These are phyloP conservation scores for Xylogone sp. DNA, from an alignment of 2,329 filamentous ascomycete genomes.

Conservation along the genomic window DNA sequence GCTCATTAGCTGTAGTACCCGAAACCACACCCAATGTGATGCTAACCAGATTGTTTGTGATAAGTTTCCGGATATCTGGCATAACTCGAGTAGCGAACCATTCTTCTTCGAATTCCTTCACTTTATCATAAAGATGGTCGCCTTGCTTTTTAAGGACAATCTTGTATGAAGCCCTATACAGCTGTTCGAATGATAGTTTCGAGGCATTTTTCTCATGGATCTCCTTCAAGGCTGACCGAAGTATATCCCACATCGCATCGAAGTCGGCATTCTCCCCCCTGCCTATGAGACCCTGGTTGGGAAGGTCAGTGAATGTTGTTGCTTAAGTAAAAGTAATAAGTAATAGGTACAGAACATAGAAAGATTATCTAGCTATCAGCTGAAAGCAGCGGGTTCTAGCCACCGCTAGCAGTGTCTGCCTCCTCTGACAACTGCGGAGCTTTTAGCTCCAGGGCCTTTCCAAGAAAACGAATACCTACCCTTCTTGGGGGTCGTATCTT, in stretches of 20 bases:
- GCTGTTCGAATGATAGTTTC: constrained; percentile 85
- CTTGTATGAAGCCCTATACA: constrained; percentile 92
- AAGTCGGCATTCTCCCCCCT: constrained; percentile 67
- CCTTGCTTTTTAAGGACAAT: constrained; percentile 88
- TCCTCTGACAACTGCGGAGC: too few species aligned
- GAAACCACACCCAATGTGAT: constrained; percentile 53
- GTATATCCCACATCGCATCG: constrained; percentile 76
- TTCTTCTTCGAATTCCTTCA: constrained; percentile 74
- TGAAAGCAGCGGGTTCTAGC: too few species aligned
- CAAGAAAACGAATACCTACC: constrained; percentile 49
- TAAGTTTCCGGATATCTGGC: constrained; percentile 63
- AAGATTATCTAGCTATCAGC: too few species aligned
- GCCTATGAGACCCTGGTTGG: constrained; percentile 46
- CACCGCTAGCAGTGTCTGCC: too few species aligned
- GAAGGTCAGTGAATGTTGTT: neutral
- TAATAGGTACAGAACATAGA: too few species aligned
- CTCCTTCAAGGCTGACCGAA: constrained; percentile 73
- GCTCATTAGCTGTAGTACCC: constrained; percentile 69
- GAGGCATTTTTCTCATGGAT: constrained; percentile 94
- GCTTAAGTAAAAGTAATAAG: too few species aligned
- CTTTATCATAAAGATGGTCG: constrained; percentile 72
- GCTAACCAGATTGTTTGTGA: constrained; percentile 63
- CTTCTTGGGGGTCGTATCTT: constrained; percentile 66
- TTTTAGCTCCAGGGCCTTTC: neutral
- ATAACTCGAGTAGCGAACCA: constrained; percentile 78